Conservation (phyloP, 257 asterid species). For the Penstemon eatonii region DNA sequence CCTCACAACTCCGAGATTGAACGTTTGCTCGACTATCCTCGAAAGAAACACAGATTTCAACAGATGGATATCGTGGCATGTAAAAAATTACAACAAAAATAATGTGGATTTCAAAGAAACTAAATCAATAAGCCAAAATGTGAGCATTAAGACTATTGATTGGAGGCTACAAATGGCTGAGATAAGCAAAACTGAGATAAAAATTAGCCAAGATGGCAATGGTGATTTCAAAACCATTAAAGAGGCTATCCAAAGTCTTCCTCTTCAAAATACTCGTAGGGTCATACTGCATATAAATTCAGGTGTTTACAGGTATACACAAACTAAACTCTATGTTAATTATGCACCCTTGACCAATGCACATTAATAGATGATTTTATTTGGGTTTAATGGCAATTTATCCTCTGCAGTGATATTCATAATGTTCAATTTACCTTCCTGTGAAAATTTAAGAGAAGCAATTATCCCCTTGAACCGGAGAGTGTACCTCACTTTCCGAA, state of each 20-base stretch:
- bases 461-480: too few species aligned
- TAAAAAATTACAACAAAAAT: constrained; percentile 31
- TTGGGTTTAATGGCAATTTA: background rate
- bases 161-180: constrained; percentile 45
- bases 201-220: constrained; percentile 52
- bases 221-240: constrained; percentile 44
- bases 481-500: too few species aligned
- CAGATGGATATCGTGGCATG: constrained; percentile 47
- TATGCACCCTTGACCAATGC: too few species aligned
- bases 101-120: background rate
- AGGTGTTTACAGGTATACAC: constrained; percentile 51
- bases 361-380: background rate
- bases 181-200: constrained; percentile 35
- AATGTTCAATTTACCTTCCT: too few species aligned
- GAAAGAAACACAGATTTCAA: constrained; percentile 17
- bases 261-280: constrained; percentile 42
- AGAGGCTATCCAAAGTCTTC: constrained; percentile 51
- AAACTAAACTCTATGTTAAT: background rate
- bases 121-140: background rate
- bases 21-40: constrained; percentile 23
- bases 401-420: background rate
- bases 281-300: constrained; percentile 42
- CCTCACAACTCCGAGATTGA: constrained; percentile 23
- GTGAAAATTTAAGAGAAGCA: too few species aligned
- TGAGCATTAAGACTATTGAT: constrained; percentile 22